Base-by-base conservation (phyloP, 768 basidiomycete genomes). In the Antrodiella citrinella region DNA sequence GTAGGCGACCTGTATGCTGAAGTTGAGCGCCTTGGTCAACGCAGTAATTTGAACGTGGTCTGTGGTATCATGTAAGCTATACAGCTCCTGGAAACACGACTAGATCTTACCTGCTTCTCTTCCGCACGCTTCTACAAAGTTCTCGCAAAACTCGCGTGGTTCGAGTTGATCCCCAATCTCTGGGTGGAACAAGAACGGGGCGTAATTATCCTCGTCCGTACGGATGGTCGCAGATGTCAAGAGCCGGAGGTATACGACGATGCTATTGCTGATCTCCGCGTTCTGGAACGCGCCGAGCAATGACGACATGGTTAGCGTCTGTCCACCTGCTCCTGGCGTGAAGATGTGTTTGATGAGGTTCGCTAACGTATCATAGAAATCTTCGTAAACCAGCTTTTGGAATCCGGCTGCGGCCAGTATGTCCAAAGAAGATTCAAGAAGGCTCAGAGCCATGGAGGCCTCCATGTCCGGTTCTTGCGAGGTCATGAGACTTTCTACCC, bases 11-110 rank as follows among this genome's bases (percentile, higher is more conserved):
- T 78, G 73, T 45, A 93, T 67, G 47, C 84, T 82, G 45, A 88
- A 66, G 19, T 75, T 65, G 24, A 94, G 66, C 0, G 83, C 85
- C 25, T 77, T 71, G n/a, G 84, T 76, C 9, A 95, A 71, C 1
- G 91, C 91, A 26, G 76, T 76, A 54, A 94, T 85, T 58, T 91
- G 86, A 11, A 86, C 82, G 56, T 94, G 84, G 57, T 94, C 92
- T 81, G 64, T 15, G n/a, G 19, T 22, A 9, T 45, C 13, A 38
- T 15, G 13, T 19, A 12, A 44, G 13, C 42, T 15, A 24, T 5
- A 23, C 12, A 4, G 11, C 15, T 23, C 11, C 9, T 24, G 39
- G 11, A 24, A 7, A 35, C 21, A 38, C 51, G 12, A 19, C 21
- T 19, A 40, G 21, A 4, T 47, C 61, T 39, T 54, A 82, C 86